Percentiles rank a stretch among this genome's conserved stretches.
Conservation (phyloP, 2,329 filamentous ascomycete genomes). For the Pseudogymnoascus sp. region DNA sequence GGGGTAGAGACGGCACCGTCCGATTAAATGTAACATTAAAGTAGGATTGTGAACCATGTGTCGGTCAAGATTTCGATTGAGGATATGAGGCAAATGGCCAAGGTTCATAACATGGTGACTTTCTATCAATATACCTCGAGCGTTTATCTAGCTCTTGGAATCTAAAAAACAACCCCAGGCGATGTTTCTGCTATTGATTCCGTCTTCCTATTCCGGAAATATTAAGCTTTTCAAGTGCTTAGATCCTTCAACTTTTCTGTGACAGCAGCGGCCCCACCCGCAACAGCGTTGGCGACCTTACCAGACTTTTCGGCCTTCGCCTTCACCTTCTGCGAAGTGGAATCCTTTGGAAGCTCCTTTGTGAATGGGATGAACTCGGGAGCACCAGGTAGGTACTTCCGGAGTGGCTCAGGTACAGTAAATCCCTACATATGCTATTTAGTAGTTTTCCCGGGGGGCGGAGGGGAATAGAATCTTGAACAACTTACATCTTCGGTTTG, state of each 20-base stretch:
- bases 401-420: constrained; percentile 69
- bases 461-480: neutral
- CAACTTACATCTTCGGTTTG: constrained; percentile 70
- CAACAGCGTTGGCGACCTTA: constrained; percentile 25
- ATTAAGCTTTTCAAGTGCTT: neutral
- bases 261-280: constrained; percentile 23
- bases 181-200: neutral
- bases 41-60: neutral
- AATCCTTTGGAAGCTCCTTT: constrained; percentile 75
- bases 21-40: constrained; percentile 3
- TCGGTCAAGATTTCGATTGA: neutral
- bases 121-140: neutral
- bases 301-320: constrained; percentile 27
- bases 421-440: constrained; percentile 47
- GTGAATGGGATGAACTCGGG: constrained; percentile 84
- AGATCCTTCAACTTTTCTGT: constrained; percentile 31
- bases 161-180: neutral
- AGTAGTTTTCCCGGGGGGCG: constrained; percentile 15
- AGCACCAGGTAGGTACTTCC: constrained; percentile 82
- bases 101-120: neutral
- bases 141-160: neutral
- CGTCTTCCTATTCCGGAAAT: neutral
- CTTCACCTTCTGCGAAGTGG: constrained; percentile 49
- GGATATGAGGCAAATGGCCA: neutral
- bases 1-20: too few relatives aligned